Percentiles rank a stretch among this genome's conserved stretches.
These are phyloP conservation scores for Alternaria sp. DNA, from an alignment of 2,329 filamentous ascomycete species.

Conservation along the genomic window DNA sequence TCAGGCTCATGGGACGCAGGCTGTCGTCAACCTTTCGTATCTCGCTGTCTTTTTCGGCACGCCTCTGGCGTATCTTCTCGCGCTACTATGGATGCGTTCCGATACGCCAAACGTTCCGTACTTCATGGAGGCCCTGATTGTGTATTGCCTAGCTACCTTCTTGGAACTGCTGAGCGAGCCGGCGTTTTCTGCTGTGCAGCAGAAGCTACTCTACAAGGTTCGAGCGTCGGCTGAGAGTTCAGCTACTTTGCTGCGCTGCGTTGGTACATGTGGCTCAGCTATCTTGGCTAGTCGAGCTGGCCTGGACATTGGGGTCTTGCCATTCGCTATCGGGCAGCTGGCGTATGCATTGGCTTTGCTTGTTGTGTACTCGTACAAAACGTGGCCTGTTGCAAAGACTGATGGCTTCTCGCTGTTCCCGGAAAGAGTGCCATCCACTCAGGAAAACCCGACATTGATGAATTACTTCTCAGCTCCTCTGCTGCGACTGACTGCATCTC, in stretches of 20 bases:
- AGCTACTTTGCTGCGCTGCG: slow-evolving; percentile 79
- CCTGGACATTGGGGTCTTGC: slow-evolving; percentile 73
- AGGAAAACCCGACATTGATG: slow-evolving; percentile 25
- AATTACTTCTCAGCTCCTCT: slow-evolving; percentile 70
- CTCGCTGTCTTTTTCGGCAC: slow-evolving; percentile 74
- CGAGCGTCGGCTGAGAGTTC: slow-evolving; percentile 83
- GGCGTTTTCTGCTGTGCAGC: slow-evolving; percentile 85
- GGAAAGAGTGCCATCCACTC: slow-evolving; percentile 49
- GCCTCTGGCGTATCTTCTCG: slow-evolving; percentile 68
- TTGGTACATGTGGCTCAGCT: slow-evolving; percentile 74
- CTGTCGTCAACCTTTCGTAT: slow-evolving; percentile 87
- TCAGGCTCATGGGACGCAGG: slow-evolving; percentile 68
- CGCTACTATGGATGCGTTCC: slow-evolving; percentile 68
- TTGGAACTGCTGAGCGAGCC: slow-evolving; percentile 87
- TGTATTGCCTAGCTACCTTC: slow-evolving; percentile 65
- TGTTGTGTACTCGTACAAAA: slow-evolving; percentile 70
- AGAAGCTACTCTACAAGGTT: slow-evolving; percentile 77
- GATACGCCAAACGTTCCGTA: slow-evolving; percentile 65
- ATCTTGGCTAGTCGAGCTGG: slow-evolving; percentile 64
- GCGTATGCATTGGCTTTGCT: slow-evolving; percentile 75
- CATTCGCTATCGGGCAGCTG: slow-evolving; percentile 87
- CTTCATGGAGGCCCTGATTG: slow-evolving; percentile 62
- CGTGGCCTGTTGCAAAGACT: slow-evolving; percentile 61
- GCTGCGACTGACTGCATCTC: slow-evolving; percentile 75
- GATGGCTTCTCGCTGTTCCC: slow-evolving; percentile 74